Base-by-base conservation (phyloP, 148 eudicot species). In the Arbutus unedo region DNA sequence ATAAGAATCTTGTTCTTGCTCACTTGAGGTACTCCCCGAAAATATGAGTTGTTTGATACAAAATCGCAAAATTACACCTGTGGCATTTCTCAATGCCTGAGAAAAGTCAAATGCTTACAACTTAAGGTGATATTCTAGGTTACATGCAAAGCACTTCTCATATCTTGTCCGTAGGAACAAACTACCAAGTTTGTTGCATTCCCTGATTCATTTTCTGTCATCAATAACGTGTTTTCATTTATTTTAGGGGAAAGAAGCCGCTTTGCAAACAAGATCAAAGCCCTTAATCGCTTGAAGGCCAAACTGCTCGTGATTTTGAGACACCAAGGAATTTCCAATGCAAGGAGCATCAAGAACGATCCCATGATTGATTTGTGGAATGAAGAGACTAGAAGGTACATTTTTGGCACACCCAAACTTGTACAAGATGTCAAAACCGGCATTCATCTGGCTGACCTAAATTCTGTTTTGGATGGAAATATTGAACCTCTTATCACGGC, bases 211-310 rank as follows among this genome's bases (percentile, higher is more conserved):
- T 19, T 25, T 51, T 23, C 21, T 60, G 15, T 70, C 16, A 60
- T 8, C 23, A 8, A 2, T 14, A 59, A 71, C 64, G 3, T 68
- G 75, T 23, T 75, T 75, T 60, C n/a, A 38, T 48, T 62, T 54
- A 53, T 44, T 90, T 85, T 86, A 96, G 98, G 98, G 41, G 98
- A 96, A 84, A 91, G 98, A 82, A 94, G 87, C 87, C 83, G 48
- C 45, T 91, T 94, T 82, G 92, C 92, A 4, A 96, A 96, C 90
- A 92, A 94, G 88, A 87, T 93, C 74, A 96, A 94, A 88, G 95
- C 98, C 11, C 91, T 93, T 60, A 96, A 96, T 25, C 93, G 94
- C 38, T 83, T 96, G 82, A 96, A 91, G 83, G 98, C 97, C 8
- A 94, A 89, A 77, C 93, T 96, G 54, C 92, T 91, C 6, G 85